Base-by-base conservation (phyloP, 148 eudicot genomes). In the Nyssa sinensis region DNA sequence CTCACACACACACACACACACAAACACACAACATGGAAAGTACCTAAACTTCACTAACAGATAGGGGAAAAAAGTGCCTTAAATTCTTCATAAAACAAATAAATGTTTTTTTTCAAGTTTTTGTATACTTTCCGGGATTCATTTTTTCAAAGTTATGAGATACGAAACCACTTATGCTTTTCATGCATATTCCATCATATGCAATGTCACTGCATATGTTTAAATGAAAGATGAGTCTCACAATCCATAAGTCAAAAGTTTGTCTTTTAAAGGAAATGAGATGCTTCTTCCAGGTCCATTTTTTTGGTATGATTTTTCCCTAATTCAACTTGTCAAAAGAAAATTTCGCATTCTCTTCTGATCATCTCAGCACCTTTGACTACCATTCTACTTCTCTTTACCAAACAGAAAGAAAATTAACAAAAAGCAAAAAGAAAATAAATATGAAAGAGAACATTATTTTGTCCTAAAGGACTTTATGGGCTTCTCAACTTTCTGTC, bases 211-310 rank as follows among this genome's bases (percentile, higher is more conserved):
- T 71, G 7, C 25, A 11, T 39, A 28, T 34, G 69, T 24, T 37
- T 21, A 30, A 51, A 59, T 28, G 30, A 29, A 35, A 59, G 21
- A 59, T 35, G 55, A 25, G 53, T 60, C 27, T 60, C 28, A 37
- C 25, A 30, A 60, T 70, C 49, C 30, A 31, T n/a, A 60, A 71
- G 66, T 71, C 66, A 71, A 71, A 71, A 71, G 62, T 9, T 9
- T n/a, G 32, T 25, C 24, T 37, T 71, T 60, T 59, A 27, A 19
- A 59, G 55, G 53, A 61, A 71, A 61, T 21, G 19, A 61, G 29
- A 25, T 61, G n/a, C 25, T 29, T 57, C 62, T 7, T 5, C 44
- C 23, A 8, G 47, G 23, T 49, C 59, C 29, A 28, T 16, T 29
- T 1, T 17, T 4, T 30, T 60, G 37, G 25, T 9, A 39, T 28